A percentile compares a stretch with the other conserved stretches of the same genome.
These are phyloP conservation scores for Trichoderma asperellum DNA, from an alignment of 2,329 filamentous ascomycete species.

Conservation along the genomic window DNA sequence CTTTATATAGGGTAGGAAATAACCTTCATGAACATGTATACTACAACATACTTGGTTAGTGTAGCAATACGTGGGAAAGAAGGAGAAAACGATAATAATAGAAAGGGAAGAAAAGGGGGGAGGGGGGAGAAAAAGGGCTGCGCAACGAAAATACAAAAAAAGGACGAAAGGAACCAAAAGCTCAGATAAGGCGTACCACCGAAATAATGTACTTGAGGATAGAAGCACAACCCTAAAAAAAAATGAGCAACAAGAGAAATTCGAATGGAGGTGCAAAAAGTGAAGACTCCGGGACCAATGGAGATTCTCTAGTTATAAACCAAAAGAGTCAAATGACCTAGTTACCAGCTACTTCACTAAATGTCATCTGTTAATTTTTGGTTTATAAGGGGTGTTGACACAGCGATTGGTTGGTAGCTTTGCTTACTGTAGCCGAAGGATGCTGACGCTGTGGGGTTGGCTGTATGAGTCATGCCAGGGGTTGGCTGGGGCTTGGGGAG, in stretches of 20 bases:
- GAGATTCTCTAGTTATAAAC: too few species aligned
- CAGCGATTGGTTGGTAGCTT: background rate
- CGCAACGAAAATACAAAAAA: background rate
- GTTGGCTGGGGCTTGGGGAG: background rate
- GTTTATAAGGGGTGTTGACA: background rate
- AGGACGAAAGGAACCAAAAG: background rate
- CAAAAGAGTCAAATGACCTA: background rate
- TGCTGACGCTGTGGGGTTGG: background rate
- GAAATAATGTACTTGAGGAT: background rate
- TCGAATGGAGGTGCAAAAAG: conserved; percentile 20
- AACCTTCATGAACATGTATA: too few species aligned
- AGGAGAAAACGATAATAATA: too few species aligned
- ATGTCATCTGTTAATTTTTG: conserved; percentile 2
- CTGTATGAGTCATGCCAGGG: background rate
- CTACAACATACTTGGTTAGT: too few species aligned
- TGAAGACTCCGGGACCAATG: conserved; percentile 18
- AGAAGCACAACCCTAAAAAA: background rate
- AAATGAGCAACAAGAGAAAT: background rate
- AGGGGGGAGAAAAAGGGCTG: too few species aligned
- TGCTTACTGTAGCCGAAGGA: too few species aligned
- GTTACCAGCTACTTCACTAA: conserved; percentile 24
- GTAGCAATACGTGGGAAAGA: too few species aligned
- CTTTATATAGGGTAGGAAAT: too few species aligned
- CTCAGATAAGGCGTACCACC: too few species aligned
- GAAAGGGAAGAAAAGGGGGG: too few species aligned